Percentiles rank a stretch among this genome's conserved stretches.
Evolutionary conservation across 2,329 filamentous ascomycete genomes (phyloP).

Genomic region (Aspergillus bombycis): DNA sequence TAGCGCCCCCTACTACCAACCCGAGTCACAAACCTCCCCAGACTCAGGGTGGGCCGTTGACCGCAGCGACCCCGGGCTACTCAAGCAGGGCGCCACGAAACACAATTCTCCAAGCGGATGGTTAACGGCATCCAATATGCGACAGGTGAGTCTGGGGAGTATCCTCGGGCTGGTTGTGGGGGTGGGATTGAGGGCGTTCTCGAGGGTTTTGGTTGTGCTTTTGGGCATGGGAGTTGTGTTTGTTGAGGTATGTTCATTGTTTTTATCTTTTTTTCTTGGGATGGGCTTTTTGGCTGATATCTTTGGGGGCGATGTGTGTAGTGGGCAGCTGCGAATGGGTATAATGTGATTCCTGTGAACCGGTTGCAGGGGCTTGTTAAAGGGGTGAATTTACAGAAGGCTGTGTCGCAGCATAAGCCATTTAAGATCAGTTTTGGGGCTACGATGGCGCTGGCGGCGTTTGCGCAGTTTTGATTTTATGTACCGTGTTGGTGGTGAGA

Average conservation of each 20-base stretch:
- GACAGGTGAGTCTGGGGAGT: constrained; percentile 50
- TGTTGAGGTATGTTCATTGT: constrained; percentile 41
- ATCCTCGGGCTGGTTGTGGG: constrained; percentile 49
- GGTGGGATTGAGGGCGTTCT: constrained; percentile 49
- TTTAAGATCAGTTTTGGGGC: constrained; percentile 52
- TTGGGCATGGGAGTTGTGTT: constrained; percentile 48
- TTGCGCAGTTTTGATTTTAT: constrained; percentile 42
- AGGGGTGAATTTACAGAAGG: constrained; percentile 41
- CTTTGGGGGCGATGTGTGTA: constrained; percentile 19
- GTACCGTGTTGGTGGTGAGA: neutral
- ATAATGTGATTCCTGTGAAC: constrained; percentile 47
- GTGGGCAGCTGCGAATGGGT: constrained; percentile 52
- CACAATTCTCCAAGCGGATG: constrained; percentile 21
- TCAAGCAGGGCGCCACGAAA: constrained; percentile 31
- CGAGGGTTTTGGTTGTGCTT: constrained; percentile 46
- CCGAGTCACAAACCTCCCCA: constrained; percentile 20
- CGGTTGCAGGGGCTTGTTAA: constrained; percentile 47
- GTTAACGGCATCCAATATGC: constrained; percentile 41
- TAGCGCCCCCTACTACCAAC: constrained; percentile 27
- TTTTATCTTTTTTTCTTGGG: neutral
- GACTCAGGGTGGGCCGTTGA: constrained; percentile 33
- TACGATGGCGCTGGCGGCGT: constrained; percentile 50
- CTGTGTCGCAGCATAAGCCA: constrained; percentile 43
- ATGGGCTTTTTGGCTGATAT: neutral
- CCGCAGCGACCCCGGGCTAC: constrained; percentile 23